Evolutionary conservation across 2,329 filamentous ascomycete genomes (phyloP).

Genomic region (Nakataea oryzae): DNA sequence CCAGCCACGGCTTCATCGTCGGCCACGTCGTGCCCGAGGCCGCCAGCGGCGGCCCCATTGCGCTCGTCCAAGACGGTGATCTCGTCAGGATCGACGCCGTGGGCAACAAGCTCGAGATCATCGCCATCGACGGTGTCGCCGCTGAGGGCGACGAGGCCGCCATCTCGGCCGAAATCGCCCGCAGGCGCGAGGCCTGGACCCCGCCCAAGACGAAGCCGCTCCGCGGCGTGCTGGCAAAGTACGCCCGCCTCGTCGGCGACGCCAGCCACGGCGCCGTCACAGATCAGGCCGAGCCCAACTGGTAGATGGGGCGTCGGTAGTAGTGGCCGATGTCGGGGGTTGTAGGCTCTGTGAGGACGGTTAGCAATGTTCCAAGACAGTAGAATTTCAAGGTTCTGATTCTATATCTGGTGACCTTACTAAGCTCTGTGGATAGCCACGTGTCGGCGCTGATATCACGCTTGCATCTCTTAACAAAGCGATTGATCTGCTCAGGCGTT

Average conservation of each 20-base stretch:
- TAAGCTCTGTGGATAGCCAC: too few relatives aligned
- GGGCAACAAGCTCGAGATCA: constrained; percentile 59
- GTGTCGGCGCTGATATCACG: too few relatives aligned
- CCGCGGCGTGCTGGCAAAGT: constrained; percentile 81
- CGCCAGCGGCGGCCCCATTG: constrained; percentile 76
- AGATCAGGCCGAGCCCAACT: constrained; percentile 35
- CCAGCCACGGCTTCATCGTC: constrained; percentile 77
- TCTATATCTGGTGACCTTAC: too few relatives aligned
- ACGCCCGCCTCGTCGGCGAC: constrained; percentile 78
- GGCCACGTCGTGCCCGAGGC: constrained; percentile 84
- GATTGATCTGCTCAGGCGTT: too few relatives aligned
- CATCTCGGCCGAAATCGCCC: constrained; percentile 44
- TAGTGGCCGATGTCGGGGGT: too few relatives aligned
- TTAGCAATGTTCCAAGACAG: too few relatives aligned
- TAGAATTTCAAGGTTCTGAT: too few relatives aligned
- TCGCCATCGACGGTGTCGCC: constrained; percentile 32
- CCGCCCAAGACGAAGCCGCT: constrained; percentile 62
- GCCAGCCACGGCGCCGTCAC: constrained; percentile 87
- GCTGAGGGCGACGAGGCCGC: constrained; percentile 8
- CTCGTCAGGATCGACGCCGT: constrained; percentile 78
- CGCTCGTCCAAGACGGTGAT: constrained; percentile 70
- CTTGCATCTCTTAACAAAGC: too few relatives aligned
- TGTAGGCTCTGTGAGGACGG: too few relatives aligned
- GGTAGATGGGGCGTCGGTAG: constrained; percentile 5
- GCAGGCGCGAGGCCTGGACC: constrained; percentile 51